Evolutionary conservation across 2,329 filamentous ascomycete species (phyloP), one percentile per base, ranked within the genome.

Genomic region (Arachnopeziza araneosa): DNA sequence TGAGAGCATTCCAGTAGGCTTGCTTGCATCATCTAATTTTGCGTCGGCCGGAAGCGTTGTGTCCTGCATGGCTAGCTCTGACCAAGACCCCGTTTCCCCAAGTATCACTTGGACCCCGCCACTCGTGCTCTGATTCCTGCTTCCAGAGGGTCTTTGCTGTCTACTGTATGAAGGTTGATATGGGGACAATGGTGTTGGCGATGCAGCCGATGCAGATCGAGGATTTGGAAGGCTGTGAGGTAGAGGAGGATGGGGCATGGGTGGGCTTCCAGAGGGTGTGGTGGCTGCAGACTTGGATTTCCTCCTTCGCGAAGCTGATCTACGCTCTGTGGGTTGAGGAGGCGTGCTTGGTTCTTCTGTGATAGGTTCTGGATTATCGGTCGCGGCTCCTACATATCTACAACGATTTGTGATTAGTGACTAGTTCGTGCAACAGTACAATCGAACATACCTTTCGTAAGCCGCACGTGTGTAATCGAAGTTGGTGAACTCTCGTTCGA

Each of bases 401-500:
- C 55, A 52, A 52, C 59, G 60, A 50, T 55, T 65, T 53, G 62
- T 54, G 59, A 58, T 63, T 53, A 63, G 58, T 50, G 51, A 51
- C 24, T 58, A 57, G 23, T 52, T 23, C 54, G 48, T 54, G 50
- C 12, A 50, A 51, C 12, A 49, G 48, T 22, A 36, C 44, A 51
- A 50, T 32, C 69, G 85, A 65, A n/a, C 23, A 36, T 79, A 91
- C 83, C 87, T 87, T 70, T 87, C 86, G 69, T 92, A 93, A 2
- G 86, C 89, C 22, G 90, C 86, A 2, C 87, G 77, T 0, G 93
- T 97, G 75, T 99, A 99, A 74, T 99, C 95, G 73, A 98, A 99
- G 0, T 93, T 91, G 72, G 90, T 87, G 72, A 98, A 99, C 70
- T 96, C 89, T 4, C 85, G 89, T 75, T 99, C 95, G 63, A 99